Base-by-base conservation (phyloP, 1,139 yeast genomes). In the Zygosaccharomyces pseudobailii region DNA sequence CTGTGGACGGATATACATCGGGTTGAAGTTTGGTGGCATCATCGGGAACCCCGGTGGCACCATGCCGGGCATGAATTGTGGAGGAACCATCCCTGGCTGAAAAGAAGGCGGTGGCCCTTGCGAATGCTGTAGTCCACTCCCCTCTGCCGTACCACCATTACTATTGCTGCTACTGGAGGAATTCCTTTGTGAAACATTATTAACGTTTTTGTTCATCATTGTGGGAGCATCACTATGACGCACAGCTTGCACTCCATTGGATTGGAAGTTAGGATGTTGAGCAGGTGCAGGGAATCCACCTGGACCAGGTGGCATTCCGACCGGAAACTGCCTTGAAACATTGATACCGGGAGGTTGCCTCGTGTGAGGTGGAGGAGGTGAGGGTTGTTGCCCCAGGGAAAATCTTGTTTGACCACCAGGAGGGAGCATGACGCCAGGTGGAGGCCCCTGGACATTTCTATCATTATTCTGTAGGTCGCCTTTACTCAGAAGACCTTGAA, bases 211-310 rank as follows among this genome's bases (percentile, higher is more conserved):
- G 57, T 32, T 53, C 58, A 41, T 48, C 45, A 49, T 57, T 27
- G 53, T 63, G 37, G 48, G 58, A 31, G 37, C 45, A 37, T 19
- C 41, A 34, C 47, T 43, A 20, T 52, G 70, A 34, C 68, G 66
- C 20, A 56, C 49, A 35, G 52, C 63, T 47, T 58, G 59, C 33
- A 67, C 67, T 25, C 35, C 45, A 34, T 50, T 48, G 23, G 47
- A 34, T 13, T 48, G 53, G 50, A 52, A 69, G 31, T 68, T 66
- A 17, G 57, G 48, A 33, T 52, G 63, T 47, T 58, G 58, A 32
- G 67, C 66, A 24, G 71, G 56, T 27, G 61, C 59, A 33, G 59
- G 65, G 46, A 54, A 59, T 43, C 52, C 52, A 42, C 58, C 55
- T 23, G 54, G 50, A 31, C 57, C 55, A 25, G 54, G 51, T 36